Base-by-base conservation (phyloP, 208 protist species). In the Acanthamoeba sp. region DNA sequence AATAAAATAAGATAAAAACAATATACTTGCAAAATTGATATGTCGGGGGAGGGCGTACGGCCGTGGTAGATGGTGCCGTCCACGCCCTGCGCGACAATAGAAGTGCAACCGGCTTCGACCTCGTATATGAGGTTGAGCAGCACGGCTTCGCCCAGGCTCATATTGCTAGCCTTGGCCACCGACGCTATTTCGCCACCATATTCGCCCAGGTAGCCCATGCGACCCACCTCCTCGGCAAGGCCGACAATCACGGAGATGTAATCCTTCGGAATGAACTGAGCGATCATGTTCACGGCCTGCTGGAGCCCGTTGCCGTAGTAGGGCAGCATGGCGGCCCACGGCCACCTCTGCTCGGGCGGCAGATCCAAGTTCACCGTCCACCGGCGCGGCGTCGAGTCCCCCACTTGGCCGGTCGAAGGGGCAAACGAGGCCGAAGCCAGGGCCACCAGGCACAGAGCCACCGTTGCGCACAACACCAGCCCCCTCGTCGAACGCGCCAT, bases 71-170 rank as follows among this genome's bases (percentile, higher is more conserved):
- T 66, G 45, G 40, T 36, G 82, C 73, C 84, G 84, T 90, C 84
- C 1, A 14, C 22, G 36, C 57, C 89, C 59, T 80, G 16, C 0
- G 62, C 71, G 29, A 95, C 88, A 36, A 95, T 94, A 0, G 57
- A 84, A 9, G 94, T 95, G 62, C 94, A 95, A 24, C 55, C 73
- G 5, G 94, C 94, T 32, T 55, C 62, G 16, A 80, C 59, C 36
- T 95, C 94, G 66, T 95, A 95, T 6, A 87, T 69, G 40, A 95
- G 88, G 16, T 93, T 66, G 48, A 95, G 91, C 3, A 94, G 27
- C 40, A 94, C 71, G 16, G 91, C 48, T 27, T 80, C 71, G 64
- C 94, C 94, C 32, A 95, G 62, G 29, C 18, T 32, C 38, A 95
- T 57, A 29, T 48, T 50, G 32, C 32, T 24, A 1, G 38, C 87